These are phyloP conservation scores for Lactuca sativa DNA, from an alignment of 129 eudicot species.

Conservation along the genomic window DNA sequence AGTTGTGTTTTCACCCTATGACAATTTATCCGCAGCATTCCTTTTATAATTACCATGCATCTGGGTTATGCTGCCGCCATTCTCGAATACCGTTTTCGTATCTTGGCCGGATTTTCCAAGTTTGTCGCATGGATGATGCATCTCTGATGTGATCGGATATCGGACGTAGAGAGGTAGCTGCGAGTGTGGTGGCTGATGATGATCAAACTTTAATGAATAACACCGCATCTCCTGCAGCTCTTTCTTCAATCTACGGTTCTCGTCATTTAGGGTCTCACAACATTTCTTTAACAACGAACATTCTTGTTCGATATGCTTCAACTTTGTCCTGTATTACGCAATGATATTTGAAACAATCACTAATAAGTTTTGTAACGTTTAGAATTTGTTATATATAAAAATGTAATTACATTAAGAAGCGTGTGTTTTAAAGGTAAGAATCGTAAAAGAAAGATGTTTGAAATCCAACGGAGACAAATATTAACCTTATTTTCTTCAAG, in stretches of 20 bases:
- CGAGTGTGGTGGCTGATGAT: slow-evolving; percentile 22
- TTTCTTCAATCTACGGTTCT: slow-evolving; percentile 58
- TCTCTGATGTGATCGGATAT: slow-evolving; percentile 22
- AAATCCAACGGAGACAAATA: background rate
- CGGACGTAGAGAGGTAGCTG: slow-evolving; percentile 27
- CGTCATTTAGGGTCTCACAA: slow-evolving; percentile 58
- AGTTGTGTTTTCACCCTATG: slow-evolving; percentile 23
- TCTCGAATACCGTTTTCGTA: slow-evolving; percentile 2
- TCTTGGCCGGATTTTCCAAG: slow-evolving; percentile 22
- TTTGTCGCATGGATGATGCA: slow-evolving; percentile 36
- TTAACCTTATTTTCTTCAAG: background rate
- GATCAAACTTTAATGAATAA: slow-evolving; percentile 38
- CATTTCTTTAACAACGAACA: slow-evolving; percentile 53
- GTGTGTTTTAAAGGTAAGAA: background rate
- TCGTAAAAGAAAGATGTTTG: background rate
- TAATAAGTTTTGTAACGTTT: background rate
- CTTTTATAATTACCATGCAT: slow-evolving; percentile 5
- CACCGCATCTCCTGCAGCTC: slow-evolving; percentile 48
- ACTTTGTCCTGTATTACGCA: slow-evolving; percentile 52
- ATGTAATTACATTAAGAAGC: background rate
- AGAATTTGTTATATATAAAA: background rate
- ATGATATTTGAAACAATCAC: background rate
- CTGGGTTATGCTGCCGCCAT: slow-evolving; percentile 16
- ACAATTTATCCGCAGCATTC: slow-evolving; percentile 16
- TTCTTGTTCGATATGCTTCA: slow-evolving; percentile 74